Conservation (phyloP, 164 flowering plant species). For the Magnolia sinica region DNA sequence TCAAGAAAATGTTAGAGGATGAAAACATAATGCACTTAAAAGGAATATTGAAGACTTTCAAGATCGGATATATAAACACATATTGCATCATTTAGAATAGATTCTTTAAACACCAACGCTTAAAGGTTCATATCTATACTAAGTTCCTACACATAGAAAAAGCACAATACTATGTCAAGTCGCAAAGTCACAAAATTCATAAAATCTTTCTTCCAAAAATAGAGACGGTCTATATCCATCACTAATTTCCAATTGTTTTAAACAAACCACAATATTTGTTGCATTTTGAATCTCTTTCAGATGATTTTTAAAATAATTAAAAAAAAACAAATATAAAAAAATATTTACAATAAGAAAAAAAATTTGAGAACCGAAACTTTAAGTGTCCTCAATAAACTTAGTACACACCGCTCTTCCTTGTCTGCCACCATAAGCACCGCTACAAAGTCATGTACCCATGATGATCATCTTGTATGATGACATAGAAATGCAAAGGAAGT, state of each 20-base stretch:
- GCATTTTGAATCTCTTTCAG: too few species aligned
- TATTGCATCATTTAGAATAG: constrained; percentile 53
- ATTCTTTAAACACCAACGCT: constrained; percentile 85
- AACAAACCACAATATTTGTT: too few species aligned
- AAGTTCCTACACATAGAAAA: constrained; percentile 66
- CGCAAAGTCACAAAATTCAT: background rate
- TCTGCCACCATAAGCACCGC: constrained; percentile 79
- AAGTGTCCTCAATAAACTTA: too few species aligned
- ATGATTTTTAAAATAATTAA: too few species aligned
- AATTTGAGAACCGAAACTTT: too few species aligned
- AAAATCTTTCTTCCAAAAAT: background rate
- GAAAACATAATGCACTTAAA: too few species aligned
- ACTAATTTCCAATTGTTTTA: too few species aligned
- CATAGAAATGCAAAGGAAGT: background rate
- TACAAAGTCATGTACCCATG: constrained; percentile 24
- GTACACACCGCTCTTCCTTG: constrained; percentile 67
- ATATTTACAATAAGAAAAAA: too few species aligned
- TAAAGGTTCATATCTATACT: constrained; percentile 91
- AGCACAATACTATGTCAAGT: background rate
- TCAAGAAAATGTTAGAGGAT: constrained; percentile 5
- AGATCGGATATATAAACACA: constrained; percentile 27
- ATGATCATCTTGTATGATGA: too few species aligned
- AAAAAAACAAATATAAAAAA: too few species aligned
- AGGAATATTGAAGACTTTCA: too few species aligned
- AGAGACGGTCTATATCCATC: too few species aligned